phyloP scores from a whole-genome alignment of 768 basidiomycete genomes.

The Lentinula lateritia region DNA sequence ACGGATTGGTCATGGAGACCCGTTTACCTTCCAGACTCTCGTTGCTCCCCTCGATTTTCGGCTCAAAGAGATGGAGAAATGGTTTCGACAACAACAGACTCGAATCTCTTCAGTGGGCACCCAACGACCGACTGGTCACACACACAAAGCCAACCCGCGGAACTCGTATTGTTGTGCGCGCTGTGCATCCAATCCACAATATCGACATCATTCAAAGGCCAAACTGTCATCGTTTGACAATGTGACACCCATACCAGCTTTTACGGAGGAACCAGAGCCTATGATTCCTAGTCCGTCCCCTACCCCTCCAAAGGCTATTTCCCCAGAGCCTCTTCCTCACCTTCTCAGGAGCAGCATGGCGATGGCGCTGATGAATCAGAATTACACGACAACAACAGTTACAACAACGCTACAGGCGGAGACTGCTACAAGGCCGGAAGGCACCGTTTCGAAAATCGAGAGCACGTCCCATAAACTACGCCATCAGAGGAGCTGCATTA shows the following conservation, averaged over 20 bases:
- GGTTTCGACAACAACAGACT: constrained; percentile 43
- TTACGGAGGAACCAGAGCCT: constrained; percentile 1
- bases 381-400: neutral
- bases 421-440: neutral
- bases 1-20: constrained; percentile 29
- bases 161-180: neutral
- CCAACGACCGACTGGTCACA: neutral
- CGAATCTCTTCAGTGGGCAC: neutral
- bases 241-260: neutral
- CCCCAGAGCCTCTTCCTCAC: constrained; percentile 9
- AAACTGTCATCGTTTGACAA: neutral
- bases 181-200: constrained; percentile 1
- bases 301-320: constrained; percentile 2
- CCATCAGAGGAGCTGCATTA: constrained; percentile 60
- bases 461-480: constrained; percentile 20
- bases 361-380: constrained; percentile 4
- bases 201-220: neutral
- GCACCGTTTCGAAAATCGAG: neutral
- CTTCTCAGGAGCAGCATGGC: constrained; percentile 6
- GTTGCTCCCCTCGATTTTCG: constrained; percentile 70
- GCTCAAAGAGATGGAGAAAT: constrained; percentile 74
- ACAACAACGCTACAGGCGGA: neutral
- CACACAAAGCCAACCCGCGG: neutral
- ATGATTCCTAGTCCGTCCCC: constrained; percentile 6
- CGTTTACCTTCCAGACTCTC: constrained; percentile 55